Percentiles rank a stretch among this genome's conserved stretches.
Conservation (phyloP, 192 early-diverging fungal species). For the Pilobolus umbonatus region DNA sequence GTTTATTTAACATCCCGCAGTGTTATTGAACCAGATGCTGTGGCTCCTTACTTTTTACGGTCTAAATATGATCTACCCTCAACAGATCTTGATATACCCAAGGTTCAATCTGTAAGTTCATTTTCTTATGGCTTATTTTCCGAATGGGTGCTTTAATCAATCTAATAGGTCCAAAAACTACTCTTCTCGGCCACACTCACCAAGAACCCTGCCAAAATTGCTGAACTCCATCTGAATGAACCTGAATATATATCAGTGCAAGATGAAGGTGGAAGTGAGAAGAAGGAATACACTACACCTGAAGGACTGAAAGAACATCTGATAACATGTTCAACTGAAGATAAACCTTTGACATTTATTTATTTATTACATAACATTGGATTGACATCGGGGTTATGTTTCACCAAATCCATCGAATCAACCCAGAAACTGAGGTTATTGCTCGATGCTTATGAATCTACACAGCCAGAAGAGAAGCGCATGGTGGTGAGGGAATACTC, state of each 20-base stretch:
- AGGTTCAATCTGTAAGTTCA: slow-evolving; percentile 34
- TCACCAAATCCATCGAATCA: slow-evolving; percentile 88
- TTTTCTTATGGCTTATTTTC: not conserved
- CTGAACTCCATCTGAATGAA: slow-evolving; percentile 69
- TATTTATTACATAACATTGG: slow-evolving; percentile 67
- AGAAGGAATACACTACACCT: slow-evolving; percentile 48
- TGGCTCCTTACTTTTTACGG: slow-evolving; percentile 40
- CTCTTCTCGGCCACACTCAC: slow-evolving; percentile 96
- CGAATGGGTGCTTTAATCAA: not conserved
- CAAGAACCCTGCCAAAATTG: slow-evolving; percentile 88
- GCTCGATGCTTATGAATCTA: slow-evolving; percentile 53
- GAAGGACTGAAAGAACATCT: slow-evolving; percentile 67
- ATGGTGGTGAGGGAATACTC: slow-evolving; percentile 66
- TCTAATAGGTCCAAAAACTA: slow-evolving; percentile 74
- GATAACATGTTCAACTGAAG: slow-evolving; percentile 53
- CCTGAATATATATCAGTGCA: slow-evolving; percentile 82
- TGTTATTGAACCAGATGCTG: slow-evolving; percentile 44
- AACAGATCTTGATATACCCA: slow-evolving; percentile 47
- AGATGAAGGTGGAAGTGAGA: slow-evolving; percentile 38
- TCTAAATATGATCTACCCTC: slow-evolving; percentile 41
- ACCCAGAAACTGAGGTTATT: slow-evolving; percentile 78
- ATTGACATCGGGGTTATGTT: slow-evolving; percentile 67
- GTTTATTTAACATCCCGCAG: slow-evolving; percentile 20
- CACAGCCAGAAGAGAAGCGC: not conserved
- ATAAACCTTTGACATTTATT: slow-evolving; percentile 84